phyloP scores from a whole-genome alignment of 108 stramenopile genomes.

The Nitzschia palea region DNA sequence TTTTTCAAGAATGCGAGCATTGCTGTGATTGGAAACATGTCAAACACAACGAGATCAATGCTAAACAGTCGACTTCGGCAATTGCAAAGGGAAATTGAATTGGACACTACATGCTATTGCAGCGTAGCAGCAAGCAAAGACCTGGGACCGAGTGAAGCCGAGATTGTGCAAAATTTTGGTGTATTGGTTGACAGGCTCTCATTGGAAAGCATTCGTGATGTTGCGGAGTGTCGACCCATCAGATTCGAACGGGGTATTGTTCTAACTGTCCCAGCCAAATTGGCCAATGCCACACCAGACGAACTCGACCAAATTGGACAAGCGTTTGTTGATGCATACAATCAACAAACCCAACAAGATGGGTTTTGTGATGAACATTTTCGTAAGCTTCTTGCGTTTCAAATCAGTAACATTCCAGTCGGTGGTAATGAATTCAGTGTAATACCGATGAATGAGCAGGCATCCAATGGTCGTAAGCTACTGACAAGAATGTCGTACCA shows the following conservation, averaged over 20 bases:
- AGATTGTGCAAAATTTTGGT: not conserved
- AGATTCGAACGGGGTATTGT: not conserved
- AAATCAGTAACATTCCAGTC: not conserved
- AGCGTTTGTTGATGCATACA: not conserved
- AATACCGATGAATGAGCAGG: no score
- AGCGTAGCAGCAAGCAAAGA: not conserved
- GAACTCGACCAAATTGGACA: not conserved
- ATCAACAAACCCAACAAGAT: not conserved
- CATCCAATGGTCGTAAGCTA: no score
- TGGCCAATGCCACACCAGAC: not conserved
- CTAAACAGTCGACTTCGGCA: not conserved
- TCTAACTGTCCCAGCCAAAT: not conserved
- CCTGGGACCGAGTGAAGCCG: not conserved
- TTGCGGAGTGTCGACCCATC: not conserved
- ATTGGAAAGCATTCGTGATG: not conserved
- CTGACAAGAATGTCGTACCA: no score
- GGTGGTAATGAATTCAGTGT: not conserved
- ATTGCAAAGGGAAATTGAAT: not conserved
- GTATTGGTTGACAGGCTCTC: not conserved
- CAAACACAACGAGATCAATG: not conserved
- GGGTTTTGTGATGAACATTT: not conserved
- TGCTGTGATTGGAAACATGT: not conserved
- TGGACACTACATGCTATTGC: not conserved
- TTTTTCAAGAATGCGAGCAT: not conserved
- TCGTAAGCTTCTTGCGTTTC: not conserved